Conservation (phyloP, 345 rosid species). For the Jatropha curcas region DNA sequence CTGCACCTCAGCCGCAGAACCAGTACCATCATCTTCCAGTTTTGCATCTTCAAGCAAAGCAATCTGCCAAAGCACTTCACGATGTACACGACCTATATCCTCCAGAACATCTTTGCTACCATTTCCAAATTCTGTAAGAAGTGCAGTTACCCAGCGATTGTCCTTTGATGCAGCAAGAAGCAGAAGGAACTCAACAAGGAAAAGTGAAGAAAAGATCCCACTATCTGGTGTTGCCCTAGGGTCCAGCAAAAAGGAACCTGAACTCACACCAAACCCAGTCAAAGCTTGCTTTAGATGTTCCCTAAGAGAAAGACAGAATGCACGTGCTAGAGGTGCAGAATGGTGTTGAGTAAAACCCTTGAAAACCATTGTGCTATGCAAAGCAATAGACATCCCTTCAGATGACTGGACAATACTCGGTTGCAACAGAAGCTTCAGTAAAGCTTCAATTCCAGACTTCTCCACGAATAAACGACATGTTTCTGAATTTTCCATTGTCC, state of each 20-base stretch:
- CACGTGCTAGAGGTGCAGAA: slow-evolving; percentile 81
- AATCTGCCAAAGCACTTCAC: slow-evolving; percentile 89
- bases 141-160: slow-evolving; percentile 90
- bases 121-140: slow-evolving; percentile 80
- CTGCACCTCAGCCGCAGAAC: slow-evolving; percentile 46
- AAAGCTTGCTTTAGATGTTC: slow-evolving; percentile 75
- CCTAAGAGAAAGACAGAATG: slow-evolving; percentile 80
- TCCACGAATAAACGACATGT: slow-evolving; percentile 91
- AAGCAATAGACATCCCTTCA: slow-evolving; percentile 92
- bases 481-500: slow-evolving; percentile 94
- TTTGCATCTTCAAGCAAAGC: slow-evolving; percentile 78
- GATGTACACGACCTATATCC: slow-evolving; percentile 81
- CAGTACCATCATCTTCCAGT: slow-evolving; percentile 50
- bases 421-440: slow-evolving; percentile 77
- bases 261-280: slow-evolving; percentile 46
- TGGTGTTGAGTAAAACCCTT: slow-evolving; percentile 96
- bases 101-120: slow-evolving; percentile 84
- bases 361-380: slow-evolving; percentile 96
- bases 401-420: slow-evolving; percentile 90
- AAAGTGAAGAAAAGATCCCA: slow-evolving; percentile 74
- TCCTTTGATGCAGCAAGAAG: slow-evolving; percentile 94
- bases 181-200: slow-evolving; percentile 86
- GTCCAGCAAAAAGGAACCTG: slow-evolving; percentile 78
- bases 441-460: slow-evolving; percentile 90
- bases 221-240: slow-evolving; percentile 51